Percentiles rank a stretch among this genome's conserved stretches.
Evolutionary conservation across 768 basidiomycete genomes (phyloP).

Genomic region (Gelatoporia subvermispora): DNA sequence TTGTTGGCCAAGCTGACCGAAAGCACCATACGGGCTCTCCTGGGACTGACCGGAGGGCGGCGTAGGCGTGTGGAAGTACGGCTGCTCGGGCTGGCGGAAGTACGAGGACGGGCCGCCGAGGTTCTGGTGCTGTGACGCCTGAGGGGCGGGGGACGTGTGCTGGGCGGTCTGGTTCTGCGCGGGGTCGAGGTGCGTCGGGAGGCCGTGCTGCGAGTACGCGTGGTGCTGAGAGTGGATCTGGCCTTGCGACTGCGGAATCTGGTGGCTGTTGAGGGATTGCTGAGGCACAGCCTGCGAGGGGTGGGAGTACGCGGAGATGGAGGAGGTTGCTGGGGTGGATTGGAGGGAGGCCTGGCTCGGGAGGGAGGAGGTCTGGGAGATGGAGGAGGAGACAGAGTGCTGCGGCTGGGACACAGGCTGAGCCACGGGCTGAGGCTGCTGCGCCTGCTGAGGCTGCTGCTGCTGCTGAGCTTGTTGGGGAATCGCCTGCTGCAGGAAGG

Average conservation of each 20-base stretch:
- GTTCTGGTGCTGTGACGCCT: conserved; percentile 32
- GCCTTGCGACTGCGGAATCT: conserved; percentile 14
- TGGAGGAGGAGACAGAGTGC: conserved; percentile 16
- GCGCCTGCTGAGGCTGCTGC: conserved; percentile 25
- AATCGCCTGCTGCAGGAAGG: conserved; percentile 20
- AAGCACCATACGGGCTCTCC: conserved; percentile 56
- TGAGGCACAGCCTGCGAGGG: conserved; percentile 20
- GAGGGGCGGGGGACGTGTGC: conserved; percentile 32
- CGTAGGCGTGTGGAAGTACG: conserved; percentile 76
- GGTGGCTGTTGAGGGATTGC: conserved; percentile 18
- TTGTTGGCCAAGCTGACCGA: conserved; percentile 58
- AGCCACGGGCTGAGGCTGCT: conserved; percentile 21
- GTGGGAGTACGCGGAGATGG: conserved; percentile 27
- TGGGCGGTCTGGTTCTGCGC: conserved; percentile 39
- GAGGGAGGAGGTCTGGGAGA: conserved; percentile 21
- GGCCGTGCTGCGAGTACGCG: conserved; percentile 61
- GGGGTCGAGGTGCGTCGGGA: conserved; percentile 63
- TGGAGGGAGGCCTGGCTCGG: conserved; percentile 22
- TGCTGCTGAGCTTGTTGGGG: conserved; percentile 25
- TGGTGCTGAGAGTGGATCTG: conserved; percentile 30
- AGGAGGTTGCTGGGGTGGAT: conserved; percentile 23
- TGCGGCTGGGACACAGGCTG: conserved; percentile 16
- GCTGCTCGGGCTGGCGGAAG: conserved; percentile 65
- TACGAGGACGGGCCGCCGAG: conserved; percentile 50
- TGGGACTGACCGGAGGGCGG: conserved; percentile 66